Conservation (phyloP, 1,284 basidiomycete genomes). For the Heliocybe sulcata region DNA sequence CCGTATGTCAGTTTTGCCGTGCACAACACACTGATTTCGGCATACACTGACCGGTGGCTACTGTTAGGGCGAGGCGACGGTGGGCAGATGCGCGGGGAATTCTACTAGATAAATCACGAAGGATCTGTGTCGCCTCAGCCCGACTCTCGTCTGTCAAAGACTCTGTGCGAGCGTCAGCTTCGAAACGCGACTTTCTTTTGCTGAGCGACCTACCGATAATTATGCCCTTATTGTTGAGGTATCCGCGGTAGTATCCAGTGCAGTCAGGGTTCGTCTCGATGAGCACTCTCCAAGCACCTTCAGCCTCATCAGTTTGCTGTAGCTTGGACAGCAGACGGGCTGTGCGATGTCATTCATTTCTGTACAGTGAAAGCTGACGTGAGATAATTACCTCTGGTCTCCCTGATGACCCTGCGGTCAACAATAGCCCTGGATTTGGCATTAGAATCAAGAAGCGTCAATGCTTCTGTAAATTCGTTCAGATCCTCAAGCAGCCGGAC, state of each 20-base stretch:
- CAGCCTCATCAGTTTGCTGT: constrained; percentile 56
- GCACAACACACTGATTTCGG: not conserved
- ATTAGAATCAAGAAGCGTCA: constrained; percentile 56
- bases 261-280: constrained; percentile 86
- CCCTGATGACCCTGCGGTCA: constrained; percentile 65
- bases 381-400: constrained; percentile 56
- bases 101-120: constrained; percentile 54
- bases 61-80: constrained; percentile 61
- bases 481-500: constrained; percentile 74
- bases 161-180: constrained; percentile 21
- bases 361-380: constrained; percentile 4
- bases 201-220: constrained; percentile 45
- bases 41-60: constrained; percentile 36
- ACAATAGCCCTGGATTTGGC: constrained; percentile 62
- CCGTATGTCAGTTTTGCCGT: not conserved
- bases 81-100: constrained; percentile 71
- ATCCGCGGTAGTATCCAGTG: constrained; percentile 75
- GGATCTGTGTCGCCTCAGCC: constrained; percentile 45
- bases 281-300: constrained; percentile 72
- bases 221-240: constrained; percentile 61
- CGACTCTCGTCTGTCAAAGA: constrained; percentile 40
- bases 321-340: constrained; percentile 69
- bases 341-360: constrained; percentile 21
- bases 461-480: constrained; percentile 58
- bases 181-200: too few relatives aligned